phyloP scores from a whole-genome alignment of 2,329 filamentous ascomycete species.

The Orbilia quercus region DNA sequence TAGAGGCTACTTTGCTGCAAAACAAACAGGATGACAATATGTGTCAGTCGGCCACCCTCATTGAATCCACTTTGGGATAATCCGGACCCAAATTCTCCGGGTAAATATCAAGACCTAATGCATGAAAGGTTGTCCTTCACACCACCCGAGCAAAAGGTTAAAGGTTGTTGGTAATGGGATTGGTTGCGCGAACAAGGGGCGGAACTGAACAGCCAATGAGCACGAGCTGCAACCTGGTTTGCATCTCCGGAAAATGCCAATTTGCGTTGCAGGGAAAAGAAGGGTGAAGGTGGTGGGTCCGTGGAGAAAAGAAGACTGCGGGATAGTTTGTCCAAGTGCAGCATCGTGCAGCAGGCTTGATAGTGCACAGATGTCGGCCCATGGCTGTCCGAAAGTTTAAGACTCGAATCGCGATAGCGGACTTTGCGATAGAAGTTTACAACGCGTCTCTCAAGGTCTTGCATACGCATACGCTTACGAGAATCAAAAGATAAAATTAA shows the following conservation, averaged over 20 bases:
- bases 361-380: too few species aligned
- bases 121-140: constrained; percentile 1
- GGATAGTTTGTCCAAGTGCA: constrained; percentile 32
- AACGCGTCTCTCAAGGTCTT: too few species aligned
- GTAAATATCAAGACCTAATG: constrained; percentile 31
- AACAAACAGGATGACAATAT: too few species aligned
- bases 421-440: too few species aligned
- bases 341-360: constrained; percentile 6
- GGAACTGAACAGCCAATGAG: constrained; percentile 19
- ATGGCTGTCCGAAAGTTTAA: too few species aligned
- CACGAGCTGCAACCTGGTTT: neutral
- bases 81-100: constrained; percentile 53
- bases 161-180: neutral
- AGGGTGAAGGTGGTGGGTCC: neutral
- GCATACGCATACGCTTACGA: too few species aligned
- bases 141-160: constrained; percentile 10
- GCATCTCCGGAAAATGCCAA: constrained; percentile 16
- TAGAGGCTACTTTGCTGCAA: too few species aligned
- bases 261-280: constrained; percentile 20
- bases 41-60: too few species aligned
- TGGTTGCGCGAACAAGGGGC: neutral
- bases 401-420: too few species aligned
- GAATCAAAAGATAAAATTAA: too few species aligned
- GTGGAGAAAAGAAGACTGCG: constrained; percentile 2
- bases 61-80: constrained; percentile 44